Evolutionary conservation across 2,329 filamentous ascomycete genomes (phyloP), one percentile per base, ranked within the genome.

Genomic region (Paraphoma sp.): DNA sequence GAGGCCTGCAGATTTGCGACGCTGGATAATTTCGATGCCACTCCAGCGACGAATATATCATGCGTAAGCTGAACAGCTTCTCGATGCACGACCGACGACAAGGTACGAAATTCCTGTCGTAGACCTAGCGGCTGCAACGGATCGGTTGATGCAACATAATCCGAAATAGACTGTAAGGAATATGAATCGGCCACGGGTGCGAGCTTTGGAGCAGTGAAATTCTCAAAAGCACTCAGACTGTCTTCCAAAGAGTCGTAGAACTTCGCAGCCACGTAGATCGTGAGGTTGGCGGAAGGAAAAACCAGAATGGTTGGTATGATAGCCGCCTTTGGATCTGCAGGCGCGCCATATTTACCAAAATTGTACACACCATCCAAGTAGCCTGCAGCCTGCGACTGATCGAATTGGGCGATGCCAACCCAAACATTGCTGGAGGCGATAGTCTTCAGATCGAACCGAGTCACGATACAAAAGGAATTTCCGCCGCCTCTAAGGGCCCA

Each of bases 401-500:
- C 45, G 8, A 53, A 66, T n/a, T 66, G 61, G 5, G 63, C 52
- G 16, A 63, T 59, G 4, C 59, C 63, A 41, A 63, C 52, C 28
- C 57, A 58, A 2, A 66, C 61, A 50, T 59, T 28, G 38, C 53
- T 14, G 40, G 56, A 57, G 2, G 40, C 33, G 16, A 57, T 53
- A 29, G 61, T 62, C 23, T 59, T 51, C 16, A 68, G 23, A 14
- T 65, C 59, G 18, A 68, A 66, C 18, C 55, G 43, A n/a, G 65
- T 68, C 1, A 67, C 57, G 17, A 67, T 55, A 28, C 57, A 59
- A 40, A 70, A 71, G 6, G 69, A 71, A 38, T 64, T 68, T 8
- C 68, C 64, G 17, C 68, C 68, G 9, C 71, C 70, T 23, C 63
- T 56, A 14, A 75, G 56, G 1, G 71, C 71, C 72, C 71, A 76